A percentile compares a stretch with the other conserved stretches of the same genome.
Conservation (phyloP, 352 stramenopile species). For the Pythium vanterpoolii region DNA sequence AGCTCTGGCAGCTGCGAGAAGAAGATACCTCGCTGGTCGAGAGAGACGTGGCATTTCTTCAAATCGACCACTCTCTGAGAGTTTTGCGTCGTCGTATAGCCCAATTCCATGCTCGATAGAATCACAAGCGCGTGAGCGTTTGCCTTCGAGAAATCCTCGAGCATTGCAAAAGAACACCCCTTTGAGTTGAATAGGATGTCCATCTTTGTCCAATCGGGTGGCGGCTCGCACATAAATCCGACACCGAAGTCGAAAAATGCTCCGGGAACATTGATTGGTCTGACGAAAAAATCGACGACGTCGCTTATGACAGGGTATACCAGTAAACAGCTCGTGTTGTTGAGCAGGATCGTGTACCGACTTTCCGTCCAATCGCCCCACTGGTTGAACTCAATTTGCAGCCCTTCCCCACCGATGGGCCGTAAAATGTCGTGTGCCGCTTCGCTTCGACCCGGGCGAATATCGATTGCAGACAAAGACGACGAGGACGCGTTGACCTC, state of each 20-base stretch:
- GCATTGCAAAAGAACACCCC: constrained; percentile 71
- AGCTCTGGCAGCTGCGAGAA: constrained; percentile 84
- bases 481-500: constrained; percentile 60
- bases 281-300: constrained; percentile 58
- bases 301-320: constrained; percentile 70
- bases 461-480: constrained; percentile 60
- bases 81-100: constrained; percentile 65
- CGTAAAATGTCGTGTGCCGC: constrained; percentile 66
- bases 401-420: constrained; percentile 60
- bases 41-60: constrained; percentile 77
- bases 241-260: constrained; percentile 59
- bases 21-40: constrained; percentile 79
- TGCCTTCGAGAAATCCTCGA: constrained; percentile 74
- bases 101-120: constrained; percentile 59
- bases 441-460: constrained; percentile 46
- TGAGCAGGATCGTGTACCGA: constrained; percentile 60
- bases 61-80: constrained; percentile 51
- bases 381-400: constrained; percentile 80
- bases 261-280: constrained; percentile 40
- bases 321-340: constrained; percentile 77
- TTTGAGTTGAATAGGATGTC: constrained; percentile 66
- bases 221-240: constrained; percentile 58
- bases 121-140: constrained; percentile 76
- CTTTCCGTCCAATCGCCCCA: constrained; percentile 75
- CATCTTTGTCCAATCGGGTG: constrained; percentile 77